phyloP scores from a whole-genome alignment of 257 asterid species.

The Solanum megistacrolobum region DNA sequence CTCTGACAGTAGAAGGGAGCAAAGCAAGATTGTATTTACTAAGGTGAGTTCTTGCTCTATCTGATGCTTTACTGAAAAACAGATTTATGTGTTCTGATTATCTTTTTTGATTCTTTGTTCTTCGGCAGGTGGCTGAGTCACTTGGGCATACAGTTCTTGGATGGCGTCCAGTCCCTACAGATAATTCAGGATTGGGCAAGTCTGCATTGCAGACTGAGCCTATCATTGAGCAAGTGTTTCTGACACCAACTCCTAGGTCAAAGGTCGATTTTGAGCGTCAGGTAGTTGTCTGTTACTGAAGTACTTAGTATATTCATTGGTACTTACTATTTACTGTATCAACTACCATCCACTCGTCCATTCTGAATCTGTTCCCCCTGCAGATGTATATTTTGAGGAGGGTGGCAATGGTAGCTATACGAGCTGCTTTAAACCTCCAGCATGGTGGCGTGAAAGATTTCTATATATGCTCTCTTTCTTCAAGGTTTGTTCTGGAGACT shows the following conservation, averaged over 20 bases:
- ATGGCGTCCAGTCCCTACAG: slow-evolving; percentile 89
- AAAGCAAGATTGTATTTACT: slow-evolving; percentile 75
- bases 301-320: neutral
- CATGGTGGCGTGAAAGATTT: slow-evolving; percentile 80
- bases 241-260: slow-evolving; percentile 67
- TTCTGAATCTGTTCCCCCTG: neutral
- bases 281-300: slow-evolving; percentile 29
- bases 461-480: slow-evolving; percentile 94
- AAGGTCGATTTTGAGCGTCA: slow-evolving; percentile 88
- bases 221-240: slow-evolving; percentile 90
- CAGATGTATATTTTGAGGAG: slow-evolving; percentile 97
- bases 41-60: slow-evolving; percentile 38
- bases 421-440: slow-evolving; percentile 95
- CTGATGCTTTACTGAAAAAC: neutral
- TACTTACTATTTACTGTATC: neutral
- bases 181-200: slow-evolving; percentile 88
- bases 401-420: slow-evolving; percentile 97
- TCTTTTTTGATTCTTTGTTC: neutral
- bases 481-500: slow-evolving; percentile 47
- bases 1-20: slow-evolving; percentile 78
- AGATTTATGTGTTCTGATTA: neutral
- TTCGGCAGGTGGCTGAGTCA: slow-evolving; percentile 83
- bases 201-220: slow-evolving; percentile 98
- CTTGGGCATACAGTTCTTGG: slow-evolving; percentile 97
- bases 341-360: neutral